Conservation (phyloP, 257 asterid species). For the Penstemon davidsonii region DNA sequence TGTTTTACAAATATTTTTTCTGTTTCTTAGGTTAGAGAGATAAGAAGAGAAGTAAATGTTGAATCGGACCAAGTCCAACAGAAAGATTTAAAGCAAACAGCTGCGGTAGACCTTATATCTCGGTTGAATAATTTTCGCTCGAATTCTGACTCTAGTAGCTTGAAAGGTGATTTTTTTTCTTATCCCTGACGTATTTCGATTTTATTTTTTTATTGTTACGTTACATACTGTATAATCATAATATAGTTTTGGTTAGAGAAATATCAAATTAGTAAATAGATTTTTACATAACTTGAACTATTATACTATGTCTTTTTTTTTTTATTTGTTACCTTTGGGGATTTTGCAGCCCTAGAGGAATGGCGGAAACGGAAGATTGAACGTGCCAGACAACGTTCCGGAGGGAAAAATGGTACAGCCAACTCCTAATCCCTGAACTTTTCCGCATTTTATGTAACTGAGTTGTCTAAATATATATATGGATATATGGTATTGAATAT, state of each 20-base stretch:
- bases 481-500: no score
- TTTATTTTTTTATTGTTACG: not conserved
- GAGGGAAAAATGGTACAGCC: constrained; percentile 50
- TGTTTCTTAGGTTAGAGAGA: constrained; percentile 69
- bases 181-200: not conserved
- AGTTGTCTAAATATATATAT: no score
- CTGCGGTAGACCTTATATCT: constrained; percentile 80
- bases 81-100: constrained; percentile 71
- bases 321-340: not conserved
- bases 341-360: constrained; percentile 69
- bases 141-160: constrained; percentile 70
- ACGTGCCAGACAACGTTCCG: constrained; percentile 73
- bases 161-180: constrained; percentile 51
- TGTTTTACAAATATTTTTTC: not conserved
- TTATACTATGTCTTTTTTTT: not conserved
- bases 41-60: constrained; percentile 48
- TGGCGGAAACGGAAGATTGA: constrained; percentile 96
- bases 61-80: constrained; percentile 51
- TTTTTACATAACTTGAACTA: not conserved
- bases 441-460: no score
- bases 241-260: no score
- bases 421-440: constrained; percentile 3
- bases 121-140: constrained; percentile 77
- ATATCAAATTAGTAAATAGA: not conserved
- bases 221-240: not conserved